Conservation (phyloP, 164 flowering plant genomes). For the Vitis cinerea region DNA sequence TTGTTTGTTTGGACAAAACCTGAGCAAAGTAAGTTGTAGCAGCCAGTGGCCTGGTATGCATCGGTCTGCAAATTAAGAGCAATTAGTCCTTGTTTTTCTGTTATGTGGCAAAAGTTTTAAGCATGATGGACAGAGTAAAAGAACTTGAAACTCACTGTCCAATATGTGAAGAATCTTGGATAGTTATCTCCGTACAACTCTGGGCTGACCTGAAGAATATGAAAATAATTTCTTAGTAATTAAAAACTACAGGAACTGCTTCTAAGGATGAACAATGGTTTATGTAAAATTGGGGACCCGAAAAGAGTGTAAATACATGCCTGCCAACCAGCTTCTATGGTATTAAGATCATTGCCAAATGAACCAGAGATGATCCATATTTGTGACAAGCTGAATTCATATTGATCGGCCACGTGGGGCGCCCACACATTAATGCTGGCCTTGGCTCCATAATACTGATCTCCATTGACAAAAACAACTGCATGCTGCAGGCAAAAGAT, state of each 20-base stretch:
- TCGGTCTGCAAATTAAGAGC: constrained; percentile 59
- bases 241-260: not conserved
- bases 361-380: constrained; percentile 98
- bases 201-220: constrained; percentile 78
- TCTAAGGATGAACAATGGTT: not conserved
- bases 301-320: constrained; percentile 25
- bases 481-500: constrained; percentile 67
- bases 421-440: constrained; percentile 95
- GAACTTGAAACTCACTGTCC: constrained; percentile 71
- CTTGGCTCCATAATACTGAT: constrained; percentile 88
- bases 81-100: not conserved
- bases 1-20: constrained; percentile 93
- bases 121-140: not conserved
- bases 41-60: constrained; percentile 95
- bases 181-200: constrained; percentile 86
- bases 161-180: constrained; percentile 97
- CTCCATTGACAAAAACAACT: constrained; percentile 79
- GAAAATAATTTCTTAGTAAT: not conserved
- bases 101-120: not conserved
- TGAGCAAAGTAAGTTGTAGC: constrained; percentile 93
- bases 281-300: too few relatives aligned
- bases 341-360: constrained; percentile 90
- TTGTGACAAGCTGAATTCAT: constrained; percentile 95
- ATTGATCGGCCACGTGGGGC: constrained; percentile 61
- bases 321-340: constrained; percentile 99